These are phyloP conservation scores for Linnemannia hyalina DNA, from an alignment of 192 early-diverging fungal genomes.

Conservation along the genomic window DNA sequence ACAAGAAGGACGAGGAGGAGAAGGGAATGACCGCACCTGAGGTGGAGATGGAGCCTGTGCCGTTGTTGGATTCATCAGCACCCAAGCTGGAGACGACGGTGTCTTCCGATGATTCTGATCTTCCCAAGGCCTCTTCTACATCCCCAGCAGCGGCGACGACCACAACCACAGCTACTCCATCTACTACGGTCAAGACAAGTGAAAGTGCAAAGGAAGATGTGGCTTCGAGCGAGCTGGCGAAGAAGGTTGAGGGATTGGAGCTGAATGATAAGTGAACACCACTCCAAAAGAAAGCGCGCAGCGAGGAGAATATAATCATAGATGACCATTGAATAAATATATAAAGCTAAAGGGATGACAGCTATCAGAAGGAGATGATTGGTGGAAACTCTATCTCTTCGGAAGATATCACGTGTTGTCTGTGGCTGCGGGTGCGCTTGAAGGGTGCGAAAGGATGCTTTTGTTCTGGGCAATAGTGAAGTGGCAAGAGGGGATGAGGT, in stretches of 20 bases:
- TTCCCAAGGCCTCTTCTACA: neutral
- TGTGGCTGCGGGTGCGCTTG: neutral
- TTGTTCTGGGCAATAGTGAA: neutral
- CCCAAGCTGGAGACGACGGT: neutral
- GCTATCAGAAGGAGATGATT: neutral
- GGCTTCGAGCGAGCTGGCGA: neutral
- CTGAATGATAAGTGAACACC: neutral
- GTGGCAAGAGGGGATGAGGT: neutral
- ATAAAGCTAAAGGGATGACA: too few relatives aligned
- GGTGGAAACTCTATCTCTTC: neutral
- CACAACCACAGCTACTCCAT: neutral
- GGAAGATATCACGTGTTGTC: neutral
- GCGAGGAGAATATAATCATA: neutral
- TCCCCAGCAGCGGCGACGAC: neutral
- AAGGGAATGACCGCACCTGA: neutral
- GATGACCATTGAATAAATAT: slow-evolving; percentile 5
- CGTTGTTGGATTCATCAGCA: neutral
- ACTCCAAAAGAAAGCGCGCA: neutral
- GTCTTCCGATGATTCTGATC: slow-evolving; percentile 1
- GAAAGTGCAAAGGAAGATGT: neutral
- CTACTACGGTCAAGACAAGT: neutral
- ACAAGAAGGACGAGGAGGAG: neutral
- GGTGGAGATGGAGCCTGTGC: neutral
- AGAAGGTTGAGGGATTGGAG: slow-evolving; percentile 3
- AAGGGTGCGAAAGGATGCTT: too few relatives aligned